phyloP scores from a whole-genome alignment of 2,329 filamentous ascomycete genomes.

The Trichophyton verrucosum region DNA sequence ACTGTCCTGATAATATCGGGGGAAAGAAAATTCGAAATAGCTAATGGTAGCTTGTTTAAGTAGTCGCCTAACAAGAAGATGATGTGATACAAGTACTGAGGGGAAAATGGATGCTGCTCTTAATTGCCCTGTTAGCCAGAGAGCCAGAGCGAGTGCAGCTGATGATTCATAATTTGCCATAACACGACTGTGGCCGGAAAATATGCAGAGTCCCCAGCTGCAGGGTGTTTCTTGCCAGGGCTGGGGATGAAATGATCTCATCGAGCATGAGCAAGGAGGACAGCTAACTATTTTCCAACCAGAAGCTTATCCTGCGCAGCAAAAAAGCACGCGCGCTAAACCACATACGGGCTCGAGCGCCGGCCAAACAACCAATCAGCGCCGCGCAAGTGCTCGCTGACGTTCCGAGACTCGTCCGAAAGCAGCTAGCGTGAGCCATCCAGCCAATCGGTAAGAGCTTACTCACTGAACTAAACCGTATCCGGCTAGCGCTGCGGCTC shows the following conservation, averaged over 20 bases:
- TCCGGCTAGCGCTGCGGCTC: conserved; percentile 6
- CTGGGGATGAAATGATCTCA: not conserved
- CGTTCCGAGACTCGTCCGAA: not conserved
- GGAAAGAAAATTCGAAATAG: too few species aligned
- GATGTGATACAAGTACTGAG: too few species aligned
- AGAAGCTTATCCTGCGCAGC: not conserved
- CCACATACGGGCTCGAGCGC: not conserved
- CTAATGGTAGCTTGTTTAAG: too few species aligned
- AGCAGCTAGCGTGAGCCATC: not conserved
- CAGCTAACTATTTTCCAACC: not conserved
- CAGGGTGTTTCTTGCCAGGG: too few species aligned
- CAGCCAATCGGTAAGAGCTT: not conserved
- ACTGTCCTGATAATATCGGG: too few species aligned
- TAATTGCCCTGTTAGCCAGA: too few species aligned
- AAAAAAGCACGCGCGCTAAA: not conserved
- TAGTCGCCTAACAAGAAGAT: too few species aligned
- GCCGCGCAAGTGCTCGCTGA: not conserved
- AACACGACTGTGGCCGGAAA: too few species aligned
- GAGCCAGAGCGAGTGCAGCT: too few species aligned
- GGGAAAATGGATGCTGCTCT: too few species aligned
- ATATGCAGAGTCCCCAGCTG: too few species aligned
- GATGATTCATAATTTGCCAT: too few species aligned
- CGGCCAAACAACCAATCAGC: not conserved
- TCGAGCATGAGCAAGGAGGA: not conserved
- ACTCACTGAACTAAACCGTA: not conserved